These are phyloP conservation scores for Alternaria solani DNA, from an alignment of 2,329 filamentous ascomycete species.

Conservation along the genomic window DNA sequence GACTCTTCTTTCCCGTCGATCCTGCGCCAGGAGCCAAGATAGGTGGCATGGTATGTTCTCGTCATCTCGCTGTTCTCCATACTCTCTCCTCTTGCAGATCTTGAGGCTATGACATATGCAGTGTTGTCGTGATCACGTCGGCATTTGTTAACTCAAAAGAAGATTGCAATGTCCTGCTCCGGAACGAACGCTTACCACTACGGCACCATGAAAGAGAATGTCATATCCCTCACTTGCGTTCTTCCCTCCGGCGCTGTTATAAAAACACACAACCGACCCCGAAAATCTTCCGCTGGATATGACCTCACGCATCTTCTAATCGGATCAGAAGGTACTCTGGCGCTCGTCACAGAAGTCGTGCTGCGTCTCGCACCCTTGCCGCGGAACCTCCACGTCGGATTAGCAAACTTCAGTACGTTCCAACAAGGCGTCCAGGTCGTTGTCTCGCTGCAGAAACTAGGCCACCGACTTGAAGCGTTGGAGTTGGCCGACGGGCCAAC, in stretches of 20 bases:
- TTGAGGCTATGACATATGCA: too few relatives aligned
- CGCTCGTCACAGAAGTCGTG: conserved; percentile 87
- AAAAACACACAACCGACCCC: conserved; percentile 83
- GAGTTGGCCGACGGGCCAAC: conserved; percentile 89
- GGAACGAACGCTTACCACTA: conserved; percentile 93
- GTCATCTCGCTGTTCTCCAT: background rate
- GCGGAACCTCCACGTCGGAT: conserved; percentile 78
- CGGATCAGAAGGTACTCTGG: conserved; percentile 89
- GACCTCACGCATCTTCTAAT: conserved; percentile 88
- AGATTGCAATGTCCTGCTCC: conserved; percentile 67
- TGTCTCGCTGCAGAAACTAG: conserved; percentile 75
- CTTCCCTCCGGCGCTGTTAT: conserved; percentile 87
- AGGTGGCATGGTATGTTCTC: conserved; percentile 76
- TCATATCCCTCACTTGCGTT: conserved; percentile 83
- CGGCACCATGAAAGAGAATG: conserved; percentile 93
- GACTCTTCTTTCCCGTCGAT: conserved; percentile 89
- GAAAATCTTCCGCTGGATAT: conserved; percentile 90
- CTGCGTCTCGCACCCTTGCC: conserved; percentile 83
- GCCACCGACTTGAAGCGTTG: conserved; percentile 84
- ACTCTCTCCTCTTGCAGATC: background rate
- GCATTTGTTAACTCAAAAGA: background rate
- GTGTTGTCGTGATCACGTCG: too few relatives aligned
- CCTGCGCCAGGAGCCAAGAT: conserved; percentile 92
- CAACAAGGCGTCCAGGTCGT: conserved; percentile 79
- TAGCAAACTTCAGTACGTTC: conserved; percentile 69